Percentiles rank a stretch among this genome's conserved stretches.
Conservation (phyloP, 495 filamentous ascomycete genomes). For the Talaromyces liani region DNA sequence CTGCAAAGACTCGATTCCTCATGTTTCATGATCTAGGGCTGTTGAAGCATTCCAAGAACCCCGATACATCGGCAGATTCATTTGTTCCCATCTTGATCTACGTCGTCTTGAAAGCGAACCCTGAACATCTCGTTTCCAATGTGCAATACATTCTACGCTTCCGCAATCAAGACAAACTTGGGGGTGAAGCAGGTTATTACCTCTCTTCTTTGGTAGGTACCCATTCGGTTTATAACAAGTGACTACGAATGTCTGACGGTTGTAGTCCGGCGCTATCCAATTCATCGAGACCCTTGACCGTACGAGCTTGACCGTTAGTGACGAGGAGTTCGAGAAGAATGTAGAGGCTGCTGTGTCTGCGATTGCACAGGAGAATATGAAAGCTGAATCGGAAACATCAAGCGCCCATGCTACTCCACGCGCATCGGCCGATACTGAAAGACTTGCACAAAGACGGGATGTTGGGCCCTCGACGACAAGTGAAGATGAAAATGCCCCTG, state of each 20-base stretch:
- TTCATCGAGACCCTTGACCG: conserved; percentile 96
- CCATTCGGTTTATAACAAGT: background rate
- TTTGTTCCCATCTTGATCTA: conserved; percentile 96
- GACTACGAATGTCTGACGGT: conserved; percentile 7
- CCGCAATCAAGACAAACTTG: conserved; percentile 92
- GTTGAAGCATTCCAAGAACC: conserved; percentile 77
- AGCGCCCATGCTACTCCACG: conserved; percentile 36
- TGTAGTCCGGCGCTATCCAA: conserved; percentile 85
- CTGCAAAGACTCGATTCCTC: background rate
- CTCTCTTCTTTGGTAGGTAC: conserved; percentile 78
- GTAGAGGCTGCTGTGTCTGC: conserved; percentile 95
- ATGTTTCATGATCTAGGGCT: conserved; percentile 45
- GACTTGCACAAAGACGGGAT: conserved; percentile 39
- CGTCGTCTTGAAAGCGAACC: conserved; percentile 88
- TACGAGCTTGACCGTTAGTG: conserved; percentile 84
- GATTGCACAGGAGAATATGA: conserved; percentile 80
- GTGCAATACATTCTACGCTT: conserved; percentile 97
- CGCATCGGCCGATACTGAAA: conserved; percentile 49
- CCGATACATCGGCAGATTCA: conserved; percentile 87
- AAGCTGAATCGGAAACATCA: conserved; percentile 25
- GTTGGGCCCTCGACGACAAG: conserved; percentile 31
- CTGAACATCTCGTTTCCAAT: conserved; percentile 91
- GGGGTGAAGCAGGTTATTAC: conserved; percentile 96
- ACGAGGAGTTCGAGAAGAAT: conserved; percentile 90
- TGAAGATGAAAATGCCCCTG: conserved; percentile 68